Evolutionary conservation across 768 basidiomycete species (phyloP), one percentile per base, ranked within the genome.

Genomic region (Boletales sp.): DNA sequence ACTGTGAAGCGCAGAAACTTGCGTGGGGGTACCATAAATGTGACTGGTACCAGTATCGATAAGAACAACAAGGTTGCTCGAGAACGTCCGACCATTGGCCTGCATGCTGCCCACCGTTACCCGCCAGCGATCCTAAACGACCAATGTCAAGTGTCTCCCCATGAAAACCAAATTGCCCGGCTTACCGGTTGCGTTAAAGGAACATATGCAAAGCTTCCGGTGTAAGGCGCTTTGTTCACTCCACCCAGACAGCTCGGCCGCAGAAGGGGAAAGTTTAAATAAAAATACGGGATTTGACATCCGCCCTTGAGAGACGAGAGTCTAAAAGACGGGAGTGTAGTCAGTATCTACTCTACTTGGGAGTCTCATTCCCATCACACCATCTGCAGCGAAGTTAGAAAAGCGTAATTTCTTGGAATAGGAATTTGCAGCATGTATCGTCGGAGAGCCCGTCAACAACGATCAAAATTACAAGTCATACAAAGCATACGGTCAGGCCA

Each of bases 171-270:
- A 18, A 5, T 2, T 10, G 7, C n/a, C 19, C 39, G 0, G 34
- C 50, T 45, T 34, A 46, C 50, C 25, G 41, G 8, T 13, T 37
- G 8, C 13, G 45, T 46, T 10, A 52, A 39, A 46, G 31, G 25
- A 12, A 40, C 19, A 28, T 69, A 71, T 8, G 70, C 70, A 62
- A 82, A 68, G 11, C 48, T 49, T 14, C 79, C 79, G 13, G 69
- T 72, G 64, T 74, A 80, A 43, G 72, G 63, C 7, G 57, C 50
- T 2, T 48, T 48, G 61, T 83, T 69, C 13, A 67, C 64, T 40
- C 80, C 81, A 35, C 80, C 80, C 55, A 58, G 68, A 74, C 13
- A 83, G 67, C 62, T 77, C 74, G 32, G 32, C 32, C n/a, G 70
- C 71, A 8, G 56, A 45, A 8, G 58, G 33, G 4, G 75, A 62